phyloP scores from a whole-genome alignment of 129 eudicot genomes.

The Tagetes erecta region DNA sequence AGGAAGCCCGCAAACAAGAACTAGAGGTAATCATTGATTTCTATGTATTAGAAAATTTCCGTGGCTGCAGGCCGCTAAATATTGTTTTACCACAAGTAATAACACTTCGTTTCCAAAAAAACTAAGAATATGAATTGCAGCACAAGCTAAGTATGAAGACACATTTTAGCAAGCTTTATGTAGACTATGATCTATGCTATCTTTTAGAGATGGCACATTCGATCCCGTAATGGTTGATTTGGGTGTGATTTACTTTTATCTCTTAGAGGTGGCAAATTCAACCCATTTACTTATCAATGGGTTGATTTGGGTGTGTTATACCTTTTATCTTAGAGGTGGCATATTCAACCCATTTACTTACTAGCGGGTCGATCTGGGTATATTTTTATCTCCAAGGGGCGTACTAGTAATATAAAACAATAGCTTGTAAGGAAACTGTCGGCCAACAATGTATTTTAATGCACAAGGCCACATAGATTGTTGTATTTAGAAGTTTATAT shows the following conservation, averaged over 20 bases:
- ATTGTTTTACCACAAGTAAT: slow-evolving; percentile 1
- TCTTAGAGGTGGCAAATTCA: background rate
- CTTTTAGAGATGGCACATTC: background rate
- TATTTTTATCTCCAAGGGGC: too few relatives aligned
- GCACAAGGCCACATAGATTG: background rate
- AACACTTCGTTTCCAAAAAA: background rate
- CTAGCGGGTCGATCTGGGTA: background rate
- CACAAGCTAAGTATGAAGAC: slow-evolving; percentile 6
- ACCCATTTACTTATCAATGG: too few relatives aligned
- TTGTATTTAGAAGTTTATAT: background rate
- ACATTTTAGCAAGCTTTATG: slow-evolving; percentile 1
- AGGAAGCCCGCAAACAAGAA: slow-evolving; percentile 75
- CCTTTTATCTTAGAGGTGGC: background rate
- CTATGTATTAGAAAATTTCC: background rate
- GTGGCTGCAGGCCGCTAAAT: background rate
- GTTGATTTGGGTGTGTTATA: background rate
- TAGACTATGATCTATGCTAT: slow-evolving; percentile 12
- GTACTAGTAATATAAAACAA: too few relatives aligned
- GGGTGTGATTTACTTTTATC: background rate
- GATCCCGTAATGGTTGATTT: background rate
- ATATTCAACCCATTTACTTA: too few relatives aligned
- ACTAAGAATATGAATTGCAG: background rate
- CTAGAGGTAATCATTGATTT: slow-evolving; percentile 54
- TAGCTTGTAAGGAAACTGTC: too few relatives aligned
- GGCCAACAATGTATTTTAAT: too few relatives aligned